Conservation (phyloP, 257 asterid genomes). For the Fraxinus americana region DNA sequence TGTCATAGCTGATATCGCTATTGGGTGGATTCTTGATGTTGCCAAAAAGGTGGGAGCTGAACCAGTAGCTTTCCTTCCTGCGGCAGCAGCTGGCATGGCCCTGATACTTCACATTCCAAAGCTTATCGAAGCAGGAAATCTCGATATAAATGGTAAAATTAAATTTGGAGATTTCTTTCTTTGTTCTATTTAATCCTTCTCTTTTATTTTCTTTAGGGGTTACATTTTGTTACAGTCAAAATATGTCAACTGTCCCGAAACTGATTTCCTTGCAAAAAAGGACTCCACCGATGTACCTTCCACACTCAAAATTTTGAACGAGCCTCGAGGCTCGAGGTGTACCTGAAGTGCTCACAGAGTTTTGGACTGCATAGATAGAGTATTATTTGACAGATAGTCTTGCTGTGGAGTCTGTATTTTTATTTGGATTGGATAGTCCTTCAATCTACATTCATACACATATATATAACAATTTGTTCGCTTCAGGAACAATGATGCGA, state of each 20-base stretch:
- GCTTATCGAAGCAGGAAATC: slow-evolving; percentile 28
- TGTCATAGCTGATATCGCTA: slow-evolving; percentile 33
- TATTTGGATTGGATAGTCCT: neutral
- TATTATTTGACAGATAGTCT: no score
- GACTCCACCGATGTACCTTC: no score
- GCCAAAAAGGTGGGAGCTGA: slow-evolving; percentile 32
- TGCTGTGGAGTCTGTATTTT: no score
- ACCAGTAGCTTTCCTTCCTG: slow-evolving; percentile 26
- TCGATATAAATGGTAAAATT: slow-evolving; percentile 28
- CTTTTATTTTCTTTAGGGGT: no score
- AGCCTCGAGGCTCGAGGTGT: no score
- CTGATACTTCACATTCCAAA: slow-evolving; percentile 18
- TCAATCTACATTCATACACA: neutral
- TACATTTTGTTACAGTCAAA: no score
- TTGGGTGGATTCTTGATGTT: slow-evolving; percentile 39
- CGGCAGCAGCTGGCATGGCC: slow-evolving; percentile 32
- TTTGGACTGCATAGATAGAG: no score
- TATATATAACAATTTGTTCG: neutral
- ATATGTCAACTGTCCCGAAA: no score
- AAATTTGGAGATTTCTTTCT: neutral
- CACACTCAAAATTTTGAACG: no score
- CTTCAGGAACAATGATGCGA: slow-evolving; percentile 46
- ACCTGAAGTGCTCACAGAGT: no score
- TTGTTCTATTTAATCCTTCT: no score
- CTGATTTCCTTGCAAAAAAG: no score